Percentiles rank a stretch among this genome's conserved stretches.
Evolutionary conservation across 331 rosid species (phyloP).

Genomic region (Dryas integrifolia): DNA sequence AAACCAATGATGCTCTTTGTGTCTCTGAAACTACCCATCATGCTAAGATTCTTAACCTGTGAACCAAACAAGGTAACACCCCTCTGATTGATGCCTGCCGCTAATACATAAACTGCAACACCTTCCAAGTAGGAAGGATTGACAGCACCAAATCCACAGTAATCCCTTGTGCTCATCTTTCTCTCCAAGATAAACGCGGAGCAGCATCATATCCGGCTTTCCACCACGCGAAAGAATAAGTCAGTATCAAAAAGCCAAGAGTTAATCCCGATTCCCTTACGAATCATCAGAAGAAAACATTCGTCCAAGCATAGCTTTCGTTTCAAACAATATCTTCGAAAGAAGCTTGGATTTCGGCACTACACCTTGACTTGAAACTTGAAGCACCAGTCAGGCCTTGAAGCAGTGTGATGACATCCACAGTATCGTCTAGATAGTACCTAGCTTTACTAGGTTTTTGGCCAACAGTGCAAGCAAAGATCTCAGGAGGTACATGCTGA

Average conservation of each 20-base stretch:
- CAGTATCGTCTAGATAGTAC: slow-evolving; percentile 68
- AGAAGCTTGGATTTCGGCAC: slow-evolving; percentile 30
- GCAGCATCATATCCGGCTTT: slow-evolving; percentile 16
- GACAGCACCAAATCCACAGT: not conserved
- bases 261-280: slow-evolving; percentile 1
- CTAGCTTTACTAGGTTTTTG: slow-evolving; percentile 91
- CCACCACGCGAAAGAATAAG: slow-evolving; percentile 24
- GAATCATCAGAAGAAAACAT: not conserved
- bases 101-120: not conserved
- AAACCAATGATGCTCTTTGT: slow-evolving; percentile 23
- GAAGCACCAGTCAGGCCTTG: slow-evolving; percentile 45
- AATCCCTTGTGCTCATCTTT: not conserved
- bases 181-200: not conserved
- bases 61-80: slow-evolving; percentile 9
- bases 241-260: slow-evolving; percentile 27
- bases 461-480: slow-evolving; percentile 85
- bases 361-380: slow-evolving; percentile 27
- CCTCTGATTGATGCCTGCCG: not conserved
- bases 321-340: slow-evolving; percentile 38
- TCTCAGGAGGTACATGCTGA: slow-evolving; percentile 44
- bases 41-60: slow-evolving; percentile 21
- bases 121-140: not conserved
- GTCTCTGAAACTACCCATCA: not conserved
- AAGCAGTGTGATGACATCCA: slow-evolving; percentile 59
- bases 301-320: not conserved